Percentiles rank a stretch among this genome's conserved stretches.
Conservation (phyloP, 305 asterid genomes). For the Fraxinus nigra region DNA sequence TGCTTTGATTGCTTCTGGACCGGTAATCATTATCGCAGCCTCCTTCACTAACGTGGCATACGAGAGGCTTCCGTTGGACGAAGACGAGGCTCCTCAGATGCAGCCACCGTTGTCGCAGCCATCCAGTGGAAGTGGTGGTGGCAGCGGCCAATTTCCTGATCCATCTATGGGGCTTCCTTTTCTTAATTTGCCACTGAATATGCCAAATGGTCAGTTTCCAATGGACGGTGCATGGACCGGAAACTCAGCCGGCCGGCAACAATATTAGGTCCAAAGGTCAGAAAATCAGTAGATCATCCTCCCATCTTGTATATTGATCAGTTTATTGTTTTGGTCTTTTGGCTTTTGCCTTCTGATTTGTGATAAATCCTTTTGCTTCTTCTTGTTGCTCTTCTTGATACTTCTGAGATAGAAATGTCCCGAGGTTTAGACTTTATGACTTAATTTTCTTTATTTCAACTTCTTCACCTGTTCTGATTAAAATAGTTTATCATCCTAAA, state of each 20-base stretch:
- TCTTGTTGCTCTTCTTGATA: slow-evolving; percentile 22
- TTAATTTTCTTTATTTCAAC: slow-evolving; percentile 33
- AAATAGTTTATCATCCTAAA: slow-evolving; percentile 24
- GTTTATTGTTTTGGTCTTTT: slow-evolving; percentile 2
- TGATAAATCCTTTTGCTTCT: slow-evolving; percentile 13
- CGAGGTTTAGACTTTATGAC: slow-evolving; percentile 27
- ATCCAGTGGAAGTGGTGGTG: slow-evolving; percentile 25
- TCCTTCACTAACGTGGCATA: slow-evolving; percentile 87
- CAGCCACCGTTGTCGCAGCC: slow-evolving; percentile 41
- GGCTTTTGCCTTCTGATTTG: slow-evolving; percentile 20
- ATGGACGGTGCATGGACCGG: slow-evolving; percentile 79
- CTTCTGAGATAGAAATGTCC: slow-evolving; percentile 28
- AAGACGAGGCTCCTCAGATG: slow-evolving; percentile 60
- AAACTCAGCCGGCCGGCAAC: slow-evolving; percentile 49
- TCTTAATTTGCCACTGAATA: slow-evolving; percentile 43
- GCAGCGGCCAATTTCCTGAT: slow-evolving; percentile 38
- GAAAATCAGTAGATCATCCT: slow-evolving; percentile 24
- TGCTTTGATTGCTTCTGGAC: slow-evolving; percentile 69
- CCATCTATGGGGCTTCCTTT: slow-evolving; percentile 49
- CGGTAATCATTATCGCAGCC: slow-evolving; percentile 73
- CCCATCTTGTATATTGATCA: slow-evolving; percentile 46
- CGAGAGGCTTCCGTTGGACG: slow-evolving; percentile 76
- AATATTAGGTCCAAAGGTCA: slow-evolving; percentile 59
- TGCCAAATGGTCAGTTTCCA: slow-evolving; percentile 41
- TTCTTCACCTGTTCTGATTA: slow-evolving; percentile 20